Percentiles rank a stretch among this genome's conserved stretches.
Evolutionary conservation across 176 grass and related monocot genomes (phyloP).

Genomic region (sorghum (Sorghum bicolor)): Sorghum_bicolor_NCBIv3 NC_012872.2:72492501-72493000

Average conservation of each 20-base stretch:
- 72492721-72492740: rapidly evolving
- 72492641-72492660: background rate
- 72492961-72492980: background rate
- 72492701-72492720: background rate
- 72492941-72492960: background rate
- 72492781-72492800: background rate
- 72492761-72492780: background rate
- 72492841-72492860: background rate
- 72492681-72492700: background rate
- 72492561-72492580: background rate
- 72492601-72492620: background rate
- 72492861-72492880: background rate
- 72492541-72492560: too few relatives aligned
- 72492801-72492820: rapidly evolving
- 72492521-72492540: too few relatives aligned
- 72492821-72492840: background rate
- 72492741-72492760: background rate
- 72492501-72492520: too few relatives aligned
- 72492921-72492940: rapidly evolving
- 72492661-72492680: rapidly evolving
- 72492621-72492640: background rate
- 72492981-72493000: background rate
- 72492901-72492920: background rate
- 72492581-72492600: rapidly evolving
- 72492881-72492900: too few relatives aligned